Evolutionary conservation across 2,329 filamentous ascomycete species (phyloP), one percentile per base, ranked within the genome.

Genomic region (Xylaria sp.): DNA sequence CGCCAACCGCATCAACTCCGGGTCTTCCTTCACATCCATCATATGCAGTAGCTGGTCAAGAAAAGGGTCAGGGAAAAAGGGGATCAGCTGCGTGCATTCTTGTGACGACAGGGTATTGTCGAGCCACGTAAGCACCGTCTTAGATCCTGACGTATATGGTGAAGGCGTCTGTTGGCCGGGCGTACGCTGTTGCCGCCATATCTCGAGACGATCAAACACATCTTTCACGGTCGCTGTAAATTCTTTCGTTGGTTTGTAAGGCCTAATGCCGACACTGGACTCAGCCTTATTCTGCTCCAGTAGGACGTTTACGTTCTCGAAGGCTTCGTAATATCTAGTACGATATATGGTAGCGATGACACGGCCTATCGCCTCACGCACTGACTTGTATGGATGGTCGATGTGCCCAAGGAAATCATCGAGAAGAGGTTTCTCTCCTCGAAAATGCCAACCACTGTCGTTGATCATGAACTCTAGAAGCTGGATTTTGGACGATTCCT

Each of bases 21-120:
- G 93, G 71, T 99, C 95, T 76, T 99, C 95, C 76, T 98, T 98
- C 75, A 99, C 92, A 73, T 99, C 95, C 94, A 99, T 99, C 95
- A 99, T 99, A 80, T 99, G 93, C 54, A 99, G 81, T 13, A 99
- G 85, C 74, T 97, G 91, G 70, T 95, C 91, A 75, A 96, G 95
- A 72, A 98, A 94, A 0, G 90, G 83, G 35, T 91, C 85, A 0
- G 93, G 90, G 81, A 99, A 98, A 84, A 97, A 98, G 3, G 89
- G 87, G 17, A 96, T 87, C 13, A 99, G 85, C 73, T 95, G 90
- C 0, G 88, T 96, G 77, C 95, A 99, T 74, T 98, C 95, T 66
- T 96, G 91, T 0, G 92, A 96, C 2, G 91, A 92, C 3, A 99
- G 82, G 15, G 92, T 95, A 49, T 88, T 90, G 77, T 99, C 95